Base-by-base conservation (phyloP, 1,284 basidiomycete genomes). In the Taiwanofungus camphoratus region DNA sequence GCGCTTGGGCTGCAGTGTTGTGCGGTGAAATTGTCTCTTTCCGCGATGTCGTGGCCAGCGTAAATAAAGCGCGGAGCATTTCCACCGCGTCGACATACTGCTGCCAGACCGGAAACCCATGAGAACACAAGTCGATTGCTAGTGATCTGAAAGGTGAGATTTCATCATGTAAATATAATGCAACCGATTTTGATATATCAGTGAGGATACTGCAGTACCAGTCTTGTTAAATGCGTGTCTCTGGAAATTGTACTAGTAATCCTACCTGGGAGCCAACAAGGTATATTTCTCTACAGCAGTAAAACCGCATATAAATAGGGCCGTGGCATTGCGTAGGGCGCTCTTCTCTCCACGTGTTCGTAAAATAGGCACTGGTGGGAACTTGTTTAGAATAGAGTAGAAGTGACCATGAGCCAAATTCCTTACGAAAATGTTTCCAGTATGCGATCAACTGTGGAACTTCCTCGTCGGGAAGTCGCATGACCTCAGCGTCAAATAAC, bases 41-140 rank as follows among this genome's bases (percentile, higher is more conserved):
- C 38, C 78, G 73, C 15, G 70, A 62, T 36, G 66, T 76, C 6
- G 91, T 92, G 0, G 92, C 84, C 13, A 97, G 74, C 13, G 69
- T 74, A 61, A 96, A 96, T 4, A 99, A 71, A 0, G 84, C 79
- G 1, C 94, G 85, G 16, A 99, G 72, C 45, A 97, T 82, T 48
- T 87, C 84, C 69, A 93, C 88, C 0, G 92, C 83, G 54, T 99
- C 94, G 43, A 94, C 76, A 56, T 94, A 94, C 52, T 93, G 83
- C 60, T 95, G 93, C 91, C 93, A 98, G 33, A 92, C 83, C 32
- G 85, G 77, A 61, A 97, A 98, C 0, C 93, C 93, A 36, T 84
- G 81, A 3, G 87, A 84, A 56, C 88, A 93, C 8, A 98, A 72
- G 57, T 98, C 93, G 50, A 97, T 84, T 0, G 90, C 92, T 2